Evolutionary conservation across 208 protist genomes (phyloP).

Genomic region (Crithidia bombi): DNA sequence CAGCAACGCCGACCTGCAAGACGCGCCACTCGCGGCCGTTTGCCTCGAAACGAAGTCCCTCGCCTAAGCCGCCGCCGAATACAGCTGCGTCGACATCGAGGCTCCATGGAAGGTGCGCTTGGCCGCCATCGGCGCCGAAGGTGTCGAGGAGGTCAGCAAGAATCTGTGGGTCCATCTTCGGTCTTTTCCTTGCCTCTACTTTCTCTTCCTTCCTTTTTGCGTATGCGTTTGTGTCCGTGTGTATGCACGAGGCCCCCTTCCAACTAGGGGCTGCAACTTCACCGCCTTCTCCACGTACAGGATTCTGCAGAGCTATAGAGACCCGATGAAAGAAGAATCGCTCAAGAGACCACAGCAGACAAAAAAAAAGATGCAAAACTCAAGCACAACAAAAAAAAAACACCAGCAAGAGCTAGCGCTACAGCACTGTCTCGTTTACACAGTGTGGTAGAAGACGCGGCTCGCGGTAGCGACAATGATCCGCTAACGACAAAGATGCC

Average conservation of each 20-base stretch:
- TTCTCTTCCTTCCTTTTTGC: not conserved
- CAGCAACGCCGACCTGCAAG: conserved; percentile 22
- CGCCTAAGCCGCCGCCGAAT: conserved; percentile 6
- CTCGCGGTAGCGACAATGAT: too few species aligned
- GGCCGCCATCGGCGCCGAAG: conserved; percentile 17
- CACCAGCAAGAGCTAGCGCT: too few species aligned
- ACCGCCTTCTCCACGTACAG: too few species aligned
- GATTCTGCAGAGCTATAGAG: too few species aligned
- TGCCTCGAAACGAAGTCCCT: conserved; percentile 28
- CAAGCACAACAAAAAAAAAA: too few species aligned
- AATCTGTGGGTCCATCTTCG: conserved; percentile 32
- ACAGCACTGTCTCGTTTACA: too few species aligned
- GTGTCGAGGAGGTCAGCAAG: conserved; percentile 25
- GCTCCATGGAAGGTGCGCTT: conserved; percentile 18
- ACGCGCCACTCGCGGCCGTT: conserved; percentile 40
- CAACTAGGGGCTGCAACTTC: not conserved
- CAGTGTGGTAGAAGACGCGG: too few species aligned
- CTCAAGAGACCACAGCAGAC: too few species aligned
- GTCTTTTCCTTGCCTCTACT: conserved; percentile 2
- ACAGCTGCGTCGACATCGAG: conserved; percentile 4
- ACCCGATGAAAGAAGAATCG: too few species aligned
- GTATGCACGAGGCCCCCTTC: not conserved
- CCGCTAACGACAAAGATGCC: too few species aligned
- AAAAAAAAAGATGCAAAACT: too few species aligned
- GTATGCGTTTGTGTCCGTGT: not conserved